These are phyloP conservation scores for Novymonas esmeraldas DNA, from an alignment of 208 protist species.

Conservation along the genomic window DNA sequence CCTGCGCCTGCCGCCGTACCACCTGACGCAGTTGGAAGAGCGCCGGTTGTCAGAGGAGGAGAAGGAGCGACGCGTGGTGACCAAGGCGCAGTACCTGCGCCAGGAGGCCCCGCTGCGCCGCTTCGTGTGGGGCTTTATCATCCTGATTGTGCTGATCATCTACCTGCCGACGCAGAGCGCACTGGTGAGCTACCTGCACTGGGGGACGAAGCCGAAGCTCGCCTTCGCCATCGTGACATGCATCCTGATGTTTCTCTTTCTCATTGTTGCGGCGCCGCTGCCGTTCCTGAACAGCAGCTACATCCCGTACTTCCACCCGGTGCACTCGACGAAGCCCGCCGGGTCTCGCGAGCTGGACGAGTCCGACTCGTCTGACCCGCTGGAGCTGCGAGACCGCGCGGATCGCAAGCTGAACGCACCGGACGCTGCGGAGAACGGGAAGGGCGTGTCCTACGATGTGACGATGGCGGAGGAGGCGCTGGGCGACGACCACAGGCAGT, in stretches of 20 bases:
- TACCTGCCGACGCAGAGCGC: slow-evolving; percentile 56
- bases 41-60: slow-evolving; percentile 38
- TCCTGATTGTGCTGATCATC: slow-evolving; percentile 55
- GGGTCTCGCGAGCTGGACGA: not conserved
- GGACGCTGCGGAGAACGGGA: slow-evolving; percentile 17
- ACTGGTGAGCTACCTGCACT: slow-evolving; percentile 43
- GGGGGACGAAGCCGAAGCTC: slow-evolving; percentile 17
- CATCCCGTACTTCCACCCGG: slow-evolving; percentile 5
- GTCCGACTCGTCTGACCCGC: not conserved
- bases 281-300: slow-evolving; percentile 41
- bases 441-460: slow-evolving; percentile 7
- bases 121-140: slow-evolving; percentile 53
- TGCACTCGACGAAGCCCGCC: not conserved
- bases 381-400: not conserved
- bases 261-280: slow-evolving; percentile 28
- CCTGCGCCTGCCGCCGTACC: slow-evolving; percentile 58
- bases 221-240: slow-evolving; percentile 49
- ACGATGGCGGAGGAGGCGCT: slow-evolving; percentile 33
- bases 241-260: slow-evolving; percentile 21
- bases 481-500: not conserved
- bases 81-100: slow-evolving; percentile 52
- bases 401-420: not conserved
- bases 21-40: slow-evolving; percentile 49
- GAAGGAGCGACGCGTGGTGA: slow-evolving; percentile 31
- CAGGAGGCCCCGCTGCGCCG: slow-evolving; percentile 59